Conservation (phyloP, 495 filamentous ascomycete genomes). For the Xylaria sp. region DNA sequence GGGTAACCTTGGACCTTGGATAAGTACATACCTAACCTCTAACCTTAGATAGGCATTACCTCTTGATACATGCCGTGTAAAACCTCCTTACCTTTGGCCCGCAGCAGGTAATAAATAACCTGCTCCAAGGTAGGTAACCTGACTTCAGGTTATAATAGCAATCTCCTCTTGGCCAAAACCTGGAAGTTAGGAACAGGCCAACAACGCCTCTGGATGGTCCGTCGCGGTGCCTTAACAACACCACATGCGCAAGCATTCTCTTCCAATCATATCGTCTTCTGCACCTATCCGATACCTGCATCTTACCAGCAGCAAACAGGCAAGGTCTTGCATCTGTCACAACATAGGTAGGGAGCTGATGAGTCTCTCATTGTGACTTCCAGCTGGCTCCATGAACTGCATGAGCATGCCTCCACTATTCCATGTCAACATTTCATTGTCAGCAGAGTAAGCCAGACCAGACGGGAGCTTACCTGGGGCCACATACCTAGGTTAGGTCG, state of each 20-base stretch:
- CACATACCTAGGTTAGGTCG: not conserved
- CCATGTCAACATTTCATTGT: not conserved
- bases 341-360: not conserved
- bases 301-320: not conserved
- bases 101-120: too few relatives aligned
- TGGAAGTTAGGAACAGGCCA: not conserved
- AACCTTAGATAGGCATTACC: too few relatives aligned
- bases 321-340: not conserved
- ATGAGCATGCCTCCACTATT: not conserved
- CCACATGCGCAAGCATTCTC: not conserved
- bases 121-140: too few relatives aligned
- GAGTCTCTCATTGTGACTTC: not conserved
- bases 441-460: not conserved
- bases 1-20: not conserved
- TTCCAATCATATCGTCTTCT: not conserved
- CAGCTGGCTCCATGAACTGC: not conserved
- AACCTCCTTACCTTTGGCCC: not conserved
- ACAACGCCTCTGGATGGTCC: not conserved
- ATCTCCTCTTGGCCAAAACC: not conserved
- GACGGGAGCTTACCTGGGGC: not conserved
- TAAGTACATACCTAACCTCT: constrained; percentile 13
- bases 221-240: not conserved
- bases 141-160: not conserved
- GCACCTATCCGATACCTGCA: constrained; percentile 3
- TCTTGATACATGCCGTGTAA: too few relatives aligned